Conservation (phyloP, 768 basidiomycete species). For the Rhodotorula graminis region DNA sequence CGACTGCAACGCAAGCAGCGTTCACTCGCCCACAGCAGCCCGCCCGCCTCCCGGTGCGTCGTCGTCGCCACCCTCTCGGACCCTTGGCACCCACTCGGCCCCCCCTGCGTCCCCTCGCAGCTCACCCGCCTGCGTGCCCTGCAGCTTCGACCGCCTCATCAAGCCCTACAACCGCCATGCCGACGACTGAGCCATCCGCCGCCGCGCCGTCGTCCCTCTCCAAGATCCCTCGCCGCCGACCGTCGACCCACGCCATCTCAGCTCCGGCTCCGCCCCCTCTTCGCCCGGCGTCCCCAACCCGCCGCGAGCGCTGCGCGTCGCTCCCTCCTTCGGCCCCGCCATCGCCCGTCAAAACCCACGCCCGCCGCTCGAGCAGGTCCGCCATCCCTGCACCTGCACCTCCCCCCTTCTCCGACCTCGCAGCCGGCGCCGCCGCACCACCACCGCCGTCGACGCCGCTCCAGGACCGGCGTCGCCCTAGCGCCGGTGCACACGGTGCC, state of each 20-base stretch:
- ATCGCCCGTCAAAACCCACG: not conserved
- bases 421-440: too few relatives aligned
- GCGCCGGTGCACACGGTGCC: too few relatives aligned
- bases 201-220: not conserved
- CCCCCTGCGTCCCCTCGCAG: too few relatives aligned
- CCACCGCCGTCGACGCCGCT: not conserved
- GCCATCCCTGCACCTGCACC: not conserved
- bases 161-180: too few relatives aligned
- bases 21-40: too few relatives aligned
- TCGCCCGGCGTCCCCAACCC: not conserved
- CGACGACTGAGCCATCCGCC: not conserved
- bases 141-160: too few relatives aligned
- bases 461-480: not conserved
- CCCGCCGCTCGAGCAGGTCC: not conserved
- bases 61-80: too few relatives aligned
- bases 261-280: not conserved
- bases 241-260: not conserved
- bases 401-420: not conserved
- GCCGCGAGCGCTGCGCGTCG: not conserved
- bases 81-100: too few relatives aligned
- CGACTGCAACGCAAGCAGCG: too few relatives aligned
- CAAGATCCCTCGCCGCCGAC: constrained; percentile 22
- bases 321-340: not conserved
- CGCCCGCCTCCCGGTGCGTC: too few relatives aligned
- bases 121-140: too few relatives aligned